A percentile compares a stretch with the other conserved stretches of the same genome.
phyloP scores from a whole-genome alignment of 177 flowering plant species.

The Telopea speciosissima region DNA sequence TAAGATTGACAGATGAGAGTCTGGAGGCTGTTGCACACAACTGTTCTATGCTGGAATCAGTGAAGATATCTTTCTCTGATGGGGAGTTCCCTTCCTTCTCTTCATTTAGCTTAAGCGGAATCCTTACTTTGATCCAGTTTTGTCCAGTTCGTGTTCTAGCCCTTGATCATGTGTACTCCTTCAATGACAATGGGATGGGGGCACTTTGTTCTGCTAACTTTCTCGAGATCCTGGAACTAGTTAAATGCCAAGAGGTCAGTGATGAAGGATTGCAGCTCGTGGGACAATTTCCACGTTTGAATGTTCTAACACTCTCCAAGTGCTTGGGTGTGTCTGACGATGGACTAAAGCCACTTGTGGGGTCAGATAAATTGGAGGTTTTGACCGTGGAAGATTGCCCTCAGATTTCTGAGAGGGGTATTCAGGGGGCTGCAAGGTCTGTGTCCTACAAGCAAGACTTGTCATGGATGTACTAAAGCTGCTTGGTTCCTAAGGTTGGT shows the following conservation, averaged over 20 bases:
- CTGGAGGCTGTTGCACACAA: conserved; percentile 55
- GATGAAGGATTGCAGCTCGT: conserved; percentile 71
- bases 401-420: conserved; percentile 59
- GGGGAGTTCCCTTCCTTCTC: conserved; percentile 72
- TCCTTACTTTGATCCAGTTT: conserved; percentile 37
- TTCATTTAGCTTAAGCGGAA: conserved; percentile 54
- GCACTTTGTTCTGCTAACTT: conserved; percentile 56
- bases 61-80: conserved; percentile 59
- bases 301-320: conserved; percentile 38
- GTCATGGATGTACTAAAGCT: conserved; percentile 59
- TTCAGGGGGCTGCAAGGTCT: conserved; percentile 61
- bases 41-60: conserved; percentile 60
- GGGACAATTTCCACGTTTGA: conserved; percentile 39
- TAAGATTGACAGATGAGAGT: conserved; percentile 65
- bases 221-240: conserved; percentile 64
- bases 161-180: conserved; percentile 63
- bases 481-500: background rate
- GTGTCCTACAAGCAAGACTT: conserved; percentile 61
- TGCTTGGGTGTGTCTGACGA: conserved; percentile 69
- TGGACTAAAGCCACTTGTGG: conserved; percentile 64
- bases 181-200: conserved; percentile 72
- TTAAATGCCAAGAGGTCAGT: conserved; percentile 67
- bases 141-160: conserved; percentile 61
- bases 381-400: conserved; percentile 74
- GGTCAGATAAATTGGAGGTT: conserved; percentile 42